Evolutionary conservation across 345 rosid genomes (phyloP).

Genomic region (Gossypium stocksii): DNA sequence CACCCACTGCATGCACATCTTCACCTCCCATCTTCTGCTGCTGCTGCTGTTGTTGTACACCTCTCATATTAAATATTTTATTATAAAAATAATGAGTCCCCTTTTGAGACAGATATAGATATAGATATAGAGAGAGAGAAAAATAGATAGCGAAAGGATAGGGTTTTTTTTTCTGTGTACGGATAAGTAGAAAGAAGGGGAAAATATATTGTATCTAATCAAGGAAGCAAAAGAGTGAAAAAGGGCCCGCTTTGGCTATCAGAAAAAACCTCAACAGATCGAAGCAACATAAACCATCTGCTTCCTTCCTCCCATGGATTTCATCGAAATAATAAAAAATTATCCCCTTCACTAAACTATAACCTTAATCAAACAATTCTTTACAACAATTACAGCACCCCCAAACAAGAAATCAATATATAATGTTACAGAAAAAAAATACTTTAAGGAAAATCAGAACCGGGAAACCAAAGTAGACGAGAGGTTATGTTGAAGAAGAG

Average conservation of each 20-base stretch:
- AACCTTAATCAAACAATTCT: not conserved
- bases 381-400: not conserved
- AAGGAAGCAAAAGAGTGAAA: slow-evolving; percentile 35
- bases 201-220: slow-evolving; percentile 19
- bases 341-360: not conserved
- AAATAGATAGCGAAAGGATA: slow-evolving; percentile 6
- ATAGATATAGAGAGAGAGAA: slow-evolving; percentile 3
- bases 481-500: not conserved
- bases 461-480: not conserved
- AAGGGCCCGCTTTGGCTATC: slow-evolving; percentile 35
- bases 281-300: slow-evolving; percentile 54
- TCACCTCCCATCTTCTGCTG: slow-evolving; percentile 16
- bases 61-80: slow-evolving; percentile 21
- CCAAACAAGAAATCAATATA: not conserved
- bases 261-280: slow-evolving; percentile 17
- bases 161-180: slow-evolving; percentile 30
- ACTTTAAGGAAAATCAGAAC: not conserved
- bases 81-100: not conserved
- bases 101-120: not conserved
- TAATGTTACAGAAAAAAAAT: not conserved
- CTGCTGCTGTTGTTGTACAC: slow-evolving; percentile 23
- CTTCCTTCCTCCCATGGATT: not conserved
- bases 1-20: slow-evolving; percentile 24
- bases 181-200: slow-evolving; percentile 36
- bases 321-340: slow-evolving; percentile 17